Percentiles rank a stretch among this genome's conserved stretches.
phyloP scores from a whole-genome alignment of 2,329 filamentous ascomycete species.

The Aspergillus sp. region DNA sequence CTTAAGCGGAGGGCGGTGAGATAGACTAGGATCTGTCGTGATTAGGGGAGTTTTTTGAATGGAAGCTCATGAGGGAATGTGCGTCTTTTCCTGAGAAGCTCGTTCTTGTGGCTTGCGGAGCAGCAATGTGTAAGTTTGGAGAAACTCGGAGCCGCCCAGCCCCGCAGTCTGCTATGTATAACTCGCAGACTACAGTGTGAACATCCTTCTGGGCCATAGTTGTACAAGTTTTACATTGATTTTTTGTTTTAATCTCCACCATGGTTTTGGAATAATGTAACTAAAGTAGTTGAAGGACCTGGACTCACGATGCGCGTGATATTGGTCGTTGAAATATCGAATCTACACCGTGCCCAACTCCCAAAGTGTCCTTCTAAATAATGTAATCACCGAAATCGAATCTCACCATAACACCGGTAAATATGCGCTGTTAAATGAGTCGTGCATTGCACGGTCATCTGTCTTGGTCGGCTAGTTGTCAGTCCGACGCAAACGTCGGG shows the following conservation, averaged over 20 bases:
- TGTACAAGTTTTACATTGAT: neutral
- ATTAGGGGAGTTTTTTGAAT: neutral
- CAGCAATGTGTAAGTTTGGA: neutral
- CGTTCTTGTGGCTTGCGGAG: neutral
- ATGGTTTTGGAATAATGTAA: neutral
- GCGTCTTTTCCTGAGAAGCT: neutral
- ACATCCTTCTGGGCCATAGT: neutral
- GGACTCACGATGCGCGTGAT: neutral
- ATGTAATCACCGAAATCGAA: constrained; percentile 8
- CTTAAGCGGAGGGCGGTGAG: neutral
- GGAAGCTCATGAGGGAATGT: neutral
- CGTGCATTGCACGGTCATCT: constrained; percentile 15
- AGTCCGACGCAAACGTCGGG: constrained; percentile 18
- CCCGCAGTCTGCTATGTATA: neutral
- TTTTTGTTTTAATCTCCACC: neutral
- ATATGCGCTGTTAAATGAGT: constrained; percentile 17
- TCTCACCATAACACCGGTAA: constrained; percentile 20
- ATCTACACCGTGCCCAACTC: constrained; percentile 3
- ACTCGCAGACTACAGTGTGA: neutral
- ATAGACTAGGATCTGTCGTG: neutral
- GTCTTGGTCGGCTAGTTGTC: constrained; percentile 13
- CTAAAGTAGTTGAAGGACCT: neutral
- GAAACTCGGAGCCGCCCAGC: neutral
- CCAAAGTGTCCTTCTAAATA: constrained; percentile 1
- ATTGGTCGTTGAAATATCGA: neutral